Percentiles rank a stretch among this genome's conserved stretches.
These are phyloP conservation scores for Arachnopeziza araneosa DNA, from an alignment of 2,329 filamentous ascomycete species.

Conservation along the genomic window DNA sequence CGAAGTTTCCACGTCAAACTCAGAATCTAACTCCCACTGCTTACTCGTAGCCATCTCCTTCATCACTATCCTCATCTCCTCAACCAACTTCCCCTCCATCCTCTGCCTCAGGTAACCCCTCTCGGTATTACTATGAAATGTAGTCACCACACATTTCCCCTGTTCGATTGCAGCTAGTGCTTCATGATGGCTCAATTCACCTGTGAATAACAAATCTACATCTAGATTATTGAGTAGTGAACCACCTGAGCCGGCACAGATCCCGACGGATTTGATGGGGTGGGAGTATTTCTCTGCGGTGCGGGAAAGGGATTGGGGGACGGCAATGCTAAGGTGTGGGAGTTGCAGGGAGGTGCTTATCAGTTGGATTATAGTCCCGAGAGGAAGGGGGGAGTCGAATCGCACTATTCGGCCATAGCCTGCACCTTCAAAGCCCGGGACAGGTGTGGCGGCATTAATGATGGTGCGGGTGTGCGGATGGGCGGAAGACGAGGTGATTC, in stretches of 20 bases:
- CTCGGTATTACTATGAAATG: conserved; percentile 93
- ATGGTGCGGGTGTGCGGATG: conserved; percentile 11
- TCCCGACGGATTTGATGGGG: conserved; percentile 64
- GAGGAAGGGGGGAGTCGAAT: conserved; percentile 21
- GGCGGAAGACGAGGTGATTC: background rate
- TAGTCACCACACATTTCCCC: conserved; percentile 73
- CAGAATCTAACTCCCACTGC: conserved; percentile 26
- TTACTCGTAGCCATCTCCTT: conserved; percentile 37
- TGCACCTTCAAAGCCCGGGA: conserved; percentile 23
- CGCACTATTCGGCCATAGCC: conserved; percentile 31
- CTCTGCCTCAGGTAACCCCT: conserved; percentile 70
- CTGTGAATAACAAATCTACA: conserved; percentile 82
- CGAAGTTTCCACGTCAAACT: conserved; percentile 60
- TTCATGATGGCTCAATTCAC: conserved; percentile 90
- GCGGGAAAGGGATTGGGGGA: conserved; percentile 23
- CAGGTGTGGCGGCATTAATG: conserved; percentile 24
- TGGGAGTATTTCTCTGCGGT: conserved; percentile 13
- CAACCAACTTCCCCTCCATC: conserved; percentile 41
- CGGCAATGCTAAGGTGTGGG: conserved; percentile 23
- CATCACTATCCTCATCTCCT: conserved; percentile 20
- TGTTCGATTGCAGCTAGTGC: conserved; percentile 80
- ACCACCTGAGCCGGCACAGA: conserved; percentile 86
- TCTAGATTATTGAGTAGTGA: conserved; percentile 64
- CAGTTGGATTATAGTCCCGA: conserved; percentile 20
- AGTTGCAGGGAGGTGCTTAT: conserved; percentile 19